Evolutionary conservation across 257 asterid species (phyloP).

Genomic region (Marsdenia floribunda): DNA sequence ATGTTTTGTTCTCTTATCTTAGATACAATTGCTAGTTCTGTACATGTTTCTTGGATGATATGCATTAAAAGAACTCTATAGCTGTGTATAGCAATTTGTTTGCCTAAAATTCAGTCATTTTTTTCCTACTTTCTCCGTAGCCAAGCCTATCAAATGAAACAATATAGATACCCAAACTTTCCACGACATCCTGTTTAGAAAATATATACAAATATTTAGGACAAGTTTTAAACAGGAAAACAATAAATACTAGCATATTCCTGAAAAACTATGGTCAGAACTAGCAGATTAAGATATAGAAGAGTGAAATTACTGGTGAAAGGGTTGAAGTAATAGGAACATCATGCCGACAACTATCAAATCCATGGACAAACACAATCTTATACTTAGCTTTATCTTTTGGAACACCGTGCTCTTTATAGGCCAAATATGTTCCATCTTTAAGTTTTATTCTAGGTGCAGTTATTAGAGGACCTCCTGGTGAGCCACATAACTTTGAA

Average conservation of each 20-base stretch:
- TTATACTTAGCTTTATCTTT: slow-evolving; percentile 62
- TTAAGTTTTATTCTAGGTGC: slow-evolving; percentile 70
- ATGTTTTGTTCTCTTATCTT: too few relatives aligned
- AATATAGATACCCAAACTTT: slow-evolving; percentile 57
- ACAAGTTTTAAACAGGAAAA: background rate
- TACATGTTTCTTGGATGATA: too few relatives aligned
- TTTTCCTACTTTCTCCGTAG: slow-evolving; percentile 97
- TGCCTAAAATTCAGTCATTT: too few relatives aligned
- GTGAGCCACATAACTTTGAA: slow-evolving; percentile 56
- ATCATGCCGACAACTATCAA: slow-evolving; percentile 48
- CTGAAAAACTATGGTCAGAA: background rate
- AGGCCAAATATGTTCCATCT: slow-evolving; percentile 82
- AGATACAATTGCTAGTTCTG: too few relatives aligned
- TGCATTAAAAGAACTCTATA: too few relatives aligned
- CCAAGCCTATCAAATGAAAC: slow-evolving; percentile 90
- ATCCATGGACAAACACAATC: slow-evolving; percentile 62
- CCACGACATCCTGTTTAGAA: slow-evolving; percentile 46
- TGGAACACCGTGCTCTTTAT: slow-evolving; percentile 62
- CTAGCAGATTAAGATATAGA: background rate
- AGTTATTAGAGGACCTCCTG: slow-evolving; percentile 60
- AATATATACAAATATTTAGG: too few relatives aligned
- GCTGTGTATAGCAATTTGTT: too few relatives aligned
- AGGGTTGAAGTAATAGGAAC: slow-evolving; percentile 34
- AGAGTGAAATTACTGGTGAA: slow-evolving; percentile 36
- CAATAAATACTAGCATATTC: background rate